Conservation (phyloP, 345 rosid species). For the Hibiscus tridactylites region DNA sequence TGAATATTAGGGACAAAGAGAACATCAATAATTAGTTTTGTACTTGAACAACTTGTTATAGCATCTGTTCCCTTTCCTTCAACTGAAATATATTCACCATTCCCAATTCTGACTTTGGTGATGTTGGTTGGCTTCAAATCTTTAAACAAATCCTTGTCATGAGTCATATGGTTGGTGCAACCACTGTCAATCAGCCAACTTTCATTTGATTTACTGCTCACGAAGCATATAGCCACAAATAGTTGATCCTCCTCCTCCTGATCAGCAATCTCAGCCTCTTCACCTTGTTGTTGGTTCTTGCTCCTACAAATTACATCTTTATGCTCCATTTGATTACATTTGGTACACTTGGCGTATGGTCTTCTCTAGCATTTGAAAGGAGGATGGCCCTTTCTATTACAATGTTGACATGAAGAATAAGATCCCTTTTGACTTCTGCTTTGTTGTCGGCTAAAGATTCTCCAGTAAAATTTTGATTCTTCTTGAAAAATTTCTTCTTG, state of each 20-base stretch:
- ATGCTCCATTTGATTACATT: no score
- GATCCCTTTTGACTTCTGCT: no score
- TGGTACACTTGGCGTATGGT: no score
- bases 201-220: not conserved
- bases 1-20: not conserved
- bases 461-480: no score
- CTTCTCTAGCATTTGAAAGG: no score
- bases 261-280: not conserved
- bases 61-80: not conserved
- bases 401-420: no score
- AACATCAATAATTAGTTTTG: not conserved
- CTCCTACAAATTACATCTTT: no score
- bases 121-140: not conserved
- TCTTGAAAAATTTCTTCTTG: no score
- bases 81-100: not conserved
- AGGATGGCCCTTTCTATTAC: no score
- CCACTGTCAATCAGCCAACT: not conserved
- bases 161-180: not conserved
- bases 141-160: not conserved
- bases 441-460: no score
- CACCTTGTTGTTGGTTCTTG: not conserved
- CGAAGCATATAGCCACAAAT: not conserved
- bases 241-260: conserved; percentile 6
- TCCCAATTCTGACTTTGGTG: not conserved
- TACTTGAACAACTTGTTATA: not conserved